These are phyloP conservation scores for Phytophthora tentaculata DNA, from an alignment of 352 stramenopile species.

Conservation along the genomic window DNA sequence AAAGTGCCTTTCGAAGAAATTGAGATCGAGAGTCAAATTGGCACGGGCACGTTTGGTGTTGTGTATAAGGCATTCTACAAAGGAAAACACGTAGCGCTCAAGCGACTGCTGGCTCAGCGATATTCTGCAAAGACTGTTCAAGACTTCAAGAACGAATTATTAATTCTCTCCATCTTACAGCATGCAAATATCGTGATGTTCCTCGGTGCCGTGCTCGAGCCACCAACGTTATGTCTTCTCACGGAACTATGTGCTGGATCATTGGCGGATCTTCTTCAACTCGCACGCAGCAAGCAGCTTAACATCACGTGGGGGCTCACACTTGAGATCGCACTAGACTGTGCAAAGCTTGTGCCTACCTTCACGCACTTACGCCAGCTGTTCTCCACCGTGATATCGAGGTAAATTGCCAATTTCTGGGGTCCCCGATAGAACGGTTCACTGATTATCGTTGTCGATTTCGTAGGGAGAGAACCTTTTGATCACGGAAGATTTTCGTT, in stretches of 20 bases:
- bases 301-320: conserved; percentile 79
- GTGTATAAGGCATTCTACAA: conserved; percentile 85
- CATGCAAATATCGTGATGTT: conserved; percentile 87
- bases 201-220: conserved; percentile 68
- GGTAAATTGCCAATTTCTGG: conserved; percentile 23
- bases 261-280: conserved; percentile 67
- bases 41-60: conserved; percentile 75
- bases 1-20: conserved; percentile 75
- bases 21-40: conserved; percentile 69
- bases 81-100: conserved; percentile 75
- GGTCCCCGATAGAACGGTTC: background rate
- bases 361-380: conserved; percentile 64
- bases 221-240: conserved; percentile 77
- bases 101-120: conserved; percentile 63
- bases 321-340: conserved; percentile 74
- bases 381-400: conserved; percentile 81
- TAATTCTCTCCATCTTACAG: conserved; percentile 82
- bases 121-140: conserved; percentile 64
- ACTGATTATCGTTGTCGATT: conserved; percentile 1
- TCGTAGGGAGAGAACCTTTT: conserved; percentile 71
- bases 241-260: conserved; percentile 78
- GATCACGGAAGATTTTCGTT: conserved; percentile 72
- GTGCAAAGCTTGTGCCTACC: conserved; percentile 70
- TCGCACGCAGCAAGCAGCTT: conserved; percentile 70
- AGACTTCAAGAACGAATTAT: conserved; percentile 84